A percentile compares a stretch with the other conserved stretches of the same genome.
These are phyloP conservation scores for Dryas alaskensis DNA, from an alignment of 306 rosid genomes.

Conservation along the genomic window DNA sequence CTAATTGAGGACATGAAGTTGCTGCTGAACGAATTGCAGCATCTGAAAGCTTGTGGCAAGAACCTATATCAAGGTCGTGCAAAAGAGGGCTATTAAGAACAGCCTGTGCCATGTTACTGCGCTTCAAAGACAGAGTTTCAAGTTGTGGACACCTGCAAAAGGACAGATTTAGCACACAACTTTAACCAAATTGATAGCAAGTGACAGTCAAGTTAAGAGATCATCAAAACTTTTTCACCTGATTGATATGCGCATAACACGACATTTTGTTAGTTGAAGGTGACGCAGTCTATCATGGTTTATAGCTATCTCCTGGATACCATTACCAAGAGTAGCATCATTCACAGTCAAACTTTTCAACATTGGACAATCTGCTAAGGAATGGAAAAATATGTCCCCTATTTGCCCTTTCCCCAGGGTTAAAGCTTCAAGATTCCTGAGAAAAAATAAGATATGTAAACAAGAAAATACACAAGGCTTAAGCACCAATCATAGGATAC, in stretches of 20 bases:
- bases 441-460: not conserved
- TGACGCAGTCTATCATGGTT: slow-evolving; percentile 78
- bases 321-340: slow-evolving; percentile 87
- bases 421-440: slow-evolving; percentile 84
- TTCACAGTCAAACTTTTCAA: slow-evolving; percentile 67
- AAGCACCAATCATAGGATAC: slow-evolving; percentile 25
- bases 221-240: slow-evolving; percentile 47
- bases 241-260: slow-evolving; percentile 86
- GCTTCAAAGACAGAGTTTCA: slow-evolving; percentile 94
- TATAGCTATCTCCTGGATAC: slow-evolving; percentile 77
- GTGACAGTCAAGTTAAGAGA: slow-evolving; percentile 10
- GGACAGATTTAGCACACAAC: slow-evolving; percentile 20
- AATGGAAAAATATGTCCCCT: slow-evolving; percentile 74
- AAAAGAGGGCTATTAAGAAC: slow-evolving; percentile 85
- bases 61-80: slow-evolving; percentile 80
- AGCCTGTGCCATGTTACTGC: slow-evolving; percentile 96
- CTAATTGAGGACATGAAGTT: slow-evolving; percentile 84
- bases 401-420: slow-evolving; percentile 76
- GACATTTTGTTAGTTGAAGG: slow-evolving; percentile 83
- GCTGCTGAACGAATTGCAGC: slow-evolving; percentile 97
- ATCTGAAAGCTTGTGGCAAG: slow-evolving; percentile 99
- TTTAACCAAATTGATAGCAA: not conserved
- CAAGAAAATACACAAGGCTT: slow-evolving; percentile 11
- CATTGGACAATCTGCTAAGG: slow-evolving; percentile 66
- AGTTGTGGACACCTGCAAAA: slow-evolving; percentile 86